Evolutionary conservation across 2,329 filamentous ascomycete species (phyloP), one percentile per base, ranked within the genome.

Genomic region (Trichoderma polysporum): DNA sequence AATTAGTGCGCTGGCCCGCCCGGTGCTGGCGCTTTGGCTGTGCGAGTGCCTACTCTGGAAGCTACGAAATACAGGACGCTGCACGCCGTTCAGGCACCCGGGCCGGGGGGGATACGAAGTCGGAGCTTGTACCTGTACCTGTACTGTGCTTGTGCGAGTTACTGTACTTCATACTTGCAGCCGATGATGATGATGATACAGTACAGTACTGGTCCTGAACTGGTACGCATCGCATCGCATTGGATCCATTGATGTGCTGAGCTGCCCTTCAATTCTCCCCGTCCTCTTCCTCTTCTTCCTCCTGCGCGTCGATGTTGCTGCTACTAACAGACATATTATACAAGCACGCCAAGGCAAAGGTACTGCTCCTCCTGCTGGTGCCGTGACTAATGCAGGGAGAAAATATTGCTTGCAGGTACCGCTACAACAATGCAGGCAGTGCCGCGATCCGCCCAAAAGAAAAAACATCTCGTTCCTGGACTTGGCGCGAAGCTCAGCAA

Each of bases 1-100:
- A 67, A 67, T 67, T 67, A 67, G 65, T 67, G 65, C 37, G 52
- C 65, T 67, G 65, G 58, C 65, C 52, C 58, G 50, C 59, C 58
- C 65, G 49, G 58, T 27, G 31, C 59, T 62, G 59, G 59, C 59
- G 59, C 41, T 52, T 61, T 57, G 37, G 17, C 22, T 57, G 37
- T 50, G 25, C 12, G 29, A 33, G 33, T 39, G 17, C 53, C 53
- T 56, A 56, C 33, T 37, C 37, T 8, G 37, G 50, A 45, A 63
- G 50, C 60, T 54, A 41, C 27, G n/a, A 47, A 47, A 54, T 56
- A 50, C 58, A 61, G 31, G 60, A 29, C 27, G 60, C 33, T 63
- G 60, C 60, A 63, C 47, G 59, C 49, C 49, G 59, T 13, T 41
- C 47, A 62, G 59, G 59, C 41, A 62, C 59, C 31, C n/a, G 59